These are phyloP conservation scores for Prunus persica DNA, from an alignment of 306 rosid species.

Conservation along the genomic window DNA sequence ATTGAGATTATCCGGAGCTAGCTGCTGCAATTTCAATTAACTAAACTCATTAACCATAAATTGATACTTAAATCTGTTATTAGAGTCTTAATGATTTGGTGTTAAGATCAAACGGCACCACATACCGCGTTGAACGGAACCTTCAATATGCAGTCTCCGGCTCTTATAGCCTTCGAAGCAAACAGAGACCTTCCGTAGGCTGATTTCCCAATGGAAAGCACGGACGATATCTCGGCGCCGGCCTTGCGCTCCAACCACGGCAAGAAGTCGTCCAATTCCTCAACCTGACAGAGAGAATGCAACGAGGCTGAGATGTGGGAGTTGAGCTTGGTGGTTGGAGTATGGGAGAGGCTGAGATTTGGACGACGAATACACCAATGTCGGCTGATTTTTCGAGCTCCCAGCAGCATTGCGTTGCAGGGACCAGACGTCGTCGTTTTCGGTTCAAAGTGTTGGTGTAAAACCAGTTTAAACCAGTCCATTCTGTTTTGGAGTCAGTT, in stretches of 20 bases:
- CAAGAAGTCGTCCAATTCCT: slow-evolving; percentile 42
- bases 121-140: slow-evolving; percentile 71
- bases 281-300: not conserved
- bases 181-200: slow-evolving; percentile 60
- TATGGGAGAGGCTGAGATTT: slow-evolving; percentile 16
- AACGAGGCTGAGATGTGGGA: slow-evolving; percentile 9
- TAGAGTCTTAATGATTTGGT: not conserved
- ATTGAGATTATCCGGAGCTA: slow-evolving; percentile 55
- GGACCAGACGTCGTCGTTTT: slow-evolving; percentile 5
- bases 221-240: slow-evolving; percentile 42
- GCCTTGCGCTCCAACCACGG: slow-evolving; percentile 71
- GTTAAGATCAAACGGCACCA: not conserved
- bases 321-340: slow-evolving; percentile 18
- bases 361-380: slow-evolving; percentile 25
- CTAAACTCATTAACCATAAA: not conserved
- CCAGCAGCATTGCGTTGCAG: slow-evolving; percentile 40
- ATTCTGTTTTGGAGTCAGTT: no score
- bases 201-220: slow-evolving; percentile 59
- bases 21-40: slow-evolving; percentile 53
- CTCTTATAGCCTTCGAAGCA: slow-evolving; percentile 53
- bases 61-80: not conserved
- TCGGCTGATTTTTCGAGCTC: slow-evolving; percentile 18
- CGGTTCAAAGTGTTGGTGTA: not conserved
- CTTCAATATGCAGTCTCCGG: slow-evolving; percentile 63
- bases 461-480: no score